Percentiles rank a stretch among this genome's conserved stretches.
Evolutionary conservation across 768 basidiomycete species (phyloP).

Genomic region (Mrakia frigida): DNA sequence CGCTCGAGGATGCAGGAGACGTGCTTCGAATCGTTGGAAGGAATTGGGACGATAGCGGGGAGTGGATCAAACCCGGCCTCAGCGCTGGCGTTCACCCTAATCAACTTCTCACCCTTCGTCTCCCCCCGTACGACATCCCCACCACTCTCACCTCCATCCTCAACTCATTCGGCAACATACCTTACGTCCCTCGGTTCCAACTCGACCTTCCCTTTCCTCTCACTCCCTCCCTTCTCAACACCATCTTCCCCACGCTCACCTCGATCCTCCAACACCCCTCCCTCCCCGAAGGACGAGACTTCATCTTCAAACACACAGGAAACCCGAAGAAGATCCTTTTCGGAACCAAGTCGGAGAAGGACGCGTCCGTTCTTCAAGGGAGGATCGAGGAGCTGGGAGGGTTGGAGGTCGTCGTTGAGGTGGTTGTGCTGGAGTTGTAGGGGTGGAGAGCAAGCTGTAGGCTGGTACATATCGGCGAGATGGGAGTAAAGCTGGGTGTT

Average conservation of each 20-base stretch:
- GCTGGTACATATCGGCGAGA: no score
- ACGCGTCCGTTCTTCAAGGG: background rate
- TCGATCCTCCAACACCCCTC: background rate
- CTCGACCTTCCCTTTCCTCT: background rate
- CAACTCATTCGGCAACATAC: background rate
- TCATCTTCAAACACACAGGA: background rate
- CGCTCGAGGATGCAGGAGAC: no score
- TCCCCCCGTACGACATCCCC: background rate
- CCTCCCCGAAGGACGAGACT: background rate
- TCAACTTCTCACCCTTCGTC: no score
- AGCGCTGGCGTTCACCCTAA: no score
- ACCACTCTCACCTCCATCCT: background rate
- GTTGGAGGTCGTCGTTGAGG: background rate
- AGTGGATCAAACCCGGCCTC: no score
- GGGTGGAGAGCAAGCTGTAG: no score
- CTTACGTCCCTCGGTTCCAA: background rate
- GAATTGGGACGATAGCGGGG: no score
- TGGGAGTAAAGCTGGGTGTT: no score
- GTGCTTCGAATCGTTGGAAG: no score
- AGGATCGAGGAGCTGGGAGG: background rate
- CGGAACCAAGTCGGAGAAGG: background rate
- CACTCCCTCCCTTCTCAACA: background rate
- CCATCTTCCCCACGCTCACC: background rate
- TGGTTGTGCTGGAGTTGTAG: background rate
- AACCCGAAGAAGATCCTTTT: background rate